These are phyloP conservation scores for Brassica nigra DNA, from an alignment of 345 rosid genomes.

Conservation along the genomic window DNA sequence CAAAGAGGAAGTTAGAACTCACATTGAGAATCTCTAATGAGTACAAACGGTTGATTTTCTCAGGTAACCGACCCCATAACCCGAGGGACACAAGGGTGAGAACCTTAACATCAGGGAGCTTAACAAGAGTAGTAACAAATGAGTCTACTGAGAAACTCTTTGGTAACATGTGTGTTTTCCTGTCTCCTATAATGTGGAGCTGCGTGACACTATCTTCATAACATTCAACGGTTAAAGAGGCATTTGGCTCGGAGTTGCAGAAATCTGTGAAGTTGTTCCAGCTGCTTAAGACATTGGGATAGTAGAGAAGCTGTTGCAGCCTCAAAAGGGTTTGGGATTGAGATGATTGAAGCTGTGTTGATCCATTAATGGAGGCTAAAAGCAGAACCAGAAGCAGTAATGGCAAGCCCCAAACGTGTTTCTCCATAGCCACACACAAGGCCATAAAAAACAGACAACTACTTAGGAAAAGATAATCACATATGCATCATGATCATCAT, in stretches of 20 bases:
- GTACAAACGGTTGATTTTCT: conserved; percentile 62
- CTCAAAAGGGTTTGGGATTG: conserved; percentile 70
- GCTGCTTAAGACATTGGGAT: conserved; percentile 58
- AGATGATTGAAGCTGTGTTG: conserved; percentile 77
- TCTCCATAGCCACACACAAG: conserved; percentile 47
- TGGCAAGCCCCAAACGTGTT: conserved; percentile 37
- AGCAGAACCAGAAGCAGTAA: conserved; percentile 45
- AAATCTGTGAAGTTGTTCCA: conserved; percentile 80
- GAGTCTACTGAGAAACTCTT: conserved; percentile 75
- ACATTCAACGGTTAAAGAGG: conserved; percentile 74
- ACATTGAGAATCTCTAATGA: conserved; percentile 82
- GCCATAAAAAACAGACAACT: background rate
- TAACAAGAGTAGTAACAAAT: conserved; percentile 68
- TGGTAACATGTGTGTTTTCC: conserved; percentile 53
- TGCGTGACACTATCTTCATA: conserved; percentile 80
- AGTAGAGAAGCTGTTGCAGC: conserved; percentile 63
- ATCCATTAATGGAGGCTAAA: conserved; percentile 43
- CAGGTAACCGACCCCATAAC: conserved; percentile 86
- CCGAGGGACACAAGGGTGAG: conserved; percentile 83
- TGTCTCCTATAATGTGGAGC: conserved; percentile 71
- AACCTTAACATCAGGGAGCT: conserved; percentile 79
- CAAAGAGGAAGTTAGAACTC: conserved; percentile 77
- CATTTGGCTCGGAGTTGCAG: conserved; percentile 72
- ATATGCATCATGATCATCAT: background rate
- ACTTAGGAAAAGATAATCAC: conserved; percentile 17